Base-by-base conservation (phyloP, 2,329 filamentous ascomycete genomes). In the Plectosphaerella plurivora region DNA sequence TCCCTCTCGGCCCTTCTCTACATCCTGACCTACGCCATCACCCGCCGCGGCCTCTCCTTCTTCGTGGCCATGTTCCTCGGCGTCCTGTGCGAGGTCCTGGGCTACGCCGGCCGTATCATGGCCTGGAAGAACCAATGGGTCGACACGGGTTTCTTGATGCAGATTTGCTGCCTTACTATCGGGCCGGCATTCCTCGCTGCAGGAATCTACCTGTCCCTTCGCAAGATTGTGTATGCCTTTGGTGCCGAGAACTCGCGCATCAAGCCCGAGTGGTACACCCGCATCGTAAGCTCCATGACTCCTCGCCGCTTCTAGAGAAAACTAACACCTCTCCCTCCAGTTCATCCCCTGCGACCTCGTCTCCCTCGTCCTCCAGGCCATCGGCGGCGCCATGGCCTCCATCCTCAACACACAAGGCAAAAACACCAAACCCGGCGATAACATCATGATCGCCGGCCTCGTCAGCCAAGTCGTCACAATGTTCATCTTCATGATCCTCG, bases 371-470 rank as follows among this genome's bases (percentile, higher is more conserved):
- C 73, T 87, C 0, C 84, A 88, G 62, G 78, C 78, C 5, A 69
- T 73, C 1, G 84, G 84, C 44, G 84, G 82, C n/a, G 81, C 71
- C 25, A 62, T 85, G 50, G 74, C 78, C 22, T 71, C 76, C 8
- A 63, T 70, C 12, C 70, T 74, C 48, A 65, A 65, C 25, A 67
- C 72, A 47, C 63, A 72, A 50, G 57, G 69, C 45, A 51, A 68
- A 6, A 62, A 63, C 15, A 58, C 69, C 14, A 56, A 68, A 1
- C 58, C 61, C 0, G 84, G 82, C n/a, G 75, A 79, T 56, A 71
- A 86, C 61, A 78, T 87, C 67, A 84, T 84, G 76, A 74, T 88
- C n/a, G 81, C 81, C 5, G 85, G 85, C 33, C 75, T 87, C 0
- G 65, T 73, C 16, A 81, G 79, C 63, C 84, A 88, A 60, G 83